These are phyloP conservation scores for Epichloe glyceriae DNA, from an alignment of 2,329 filamentous ascomycete species.

Conservation along the genomic window DNA sequence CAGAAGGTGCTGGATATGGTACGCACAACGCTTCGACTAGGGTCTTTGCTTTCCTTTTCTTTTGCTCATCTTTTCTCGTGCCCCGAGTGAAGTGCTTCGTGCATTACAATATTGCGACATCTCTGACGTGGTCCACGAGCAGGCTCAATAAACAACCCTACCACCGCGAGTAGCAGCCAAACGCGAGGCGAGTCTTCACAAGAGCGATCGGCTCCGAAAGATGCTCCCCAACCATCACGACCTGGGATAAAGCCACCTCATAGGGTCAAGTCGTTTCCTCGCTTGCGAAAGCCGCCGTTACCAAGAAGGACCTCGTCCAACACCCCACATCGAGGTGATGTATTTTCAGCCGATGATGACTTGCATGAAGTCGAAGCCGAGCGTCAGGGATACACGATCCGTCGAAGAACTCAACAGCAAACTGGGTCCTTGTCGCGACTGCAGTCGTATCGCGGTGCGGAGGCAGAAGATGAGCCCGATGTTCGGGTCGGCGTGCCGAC, in stretches of 20 bases:
- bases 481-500: conserved; percentile 6
- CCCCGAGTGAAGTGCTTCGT: neutral
- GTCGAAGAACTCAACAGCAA: conserved; percentile 21
- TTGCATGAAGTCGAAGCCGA: conserved; percentile 67
- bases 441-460: conserved; percentile 21
- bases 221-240: conserved; percentile 21
- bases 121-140: neutral
- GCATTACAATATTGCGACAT: neutral
- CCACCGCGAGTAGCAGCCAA: conserved; percentile 16
- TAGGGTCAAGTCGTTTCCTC: conserved; percentile 31
- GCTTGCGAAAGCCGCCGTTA: conserved; percentile 60
- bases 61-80: neutral
- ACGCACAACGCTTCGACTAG: conserved; percentile 8
- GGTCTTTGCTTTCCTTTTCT: neutral
- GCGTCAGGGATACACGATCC: conserved; percentile 17
- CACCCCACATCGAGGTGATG: conserved; percentile 65
- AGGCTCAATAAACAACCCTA: conserved; percentile 10
- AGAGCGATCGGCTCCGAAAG: conserved; percentile 22
- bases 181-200: conserved; percentile 23
- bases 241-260: conserved; percentile 30
- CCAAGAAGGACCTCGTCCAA: conserved; percentile 63
- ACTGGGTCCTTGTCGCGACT: conserved; percentile 25
- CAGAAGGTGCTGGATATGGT: conserved; percentile 43
- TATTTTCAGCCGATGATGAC: conserved; percentile 89
- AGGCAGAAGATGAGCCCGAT: conserved; percentile 13